Percentiles rank a stretch among this genome's conserved stretches.
phyloP scores from a whole-genome alignment of 805 yeast species.

The Cyberlindnera samutprakarnensis region DNA sequence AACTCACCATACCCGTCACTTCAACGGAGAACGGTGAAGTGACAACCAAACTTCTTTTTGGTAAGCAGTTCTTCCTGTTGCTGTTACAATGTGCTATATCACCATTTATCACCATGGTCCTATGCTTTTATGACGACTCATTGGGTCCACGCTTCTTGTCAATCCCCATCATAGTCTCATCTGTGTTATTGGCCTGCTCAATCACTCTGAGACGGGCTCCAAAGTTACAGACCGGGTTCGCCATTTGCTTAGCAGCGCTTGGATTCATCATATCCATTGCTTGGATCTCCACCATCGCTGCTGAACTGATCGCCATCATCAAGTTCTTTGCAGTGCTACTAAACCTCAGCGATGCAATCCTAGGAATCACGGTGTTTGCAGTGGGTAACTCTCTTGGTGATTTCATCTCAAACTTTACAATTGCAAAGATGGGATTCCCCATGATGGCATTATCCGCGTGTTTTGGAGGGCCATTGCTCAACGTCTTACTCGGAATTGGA shows the following conservation, averaged over 20 bases:
- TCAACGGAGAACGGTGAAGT: slow-evolving; percentile 14
- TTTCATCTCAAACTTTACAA: slow-evolving; percentile 72
- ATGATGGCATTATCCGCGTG: slow-evolving; percentile 93
- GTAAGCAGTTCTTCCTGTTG: slow-evolving; percentile 17
- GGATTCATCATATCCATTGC: slow-evolving; percentile 67
- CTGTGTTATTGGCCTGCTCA: slow-evolving; percentile 1
- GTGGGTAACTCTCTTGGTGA: slow-evolving; percentile 93
- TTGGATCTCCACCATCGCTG: slow-evolving; percentile 52
- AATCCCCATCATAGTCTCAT: slow-evolving; percentile 4
- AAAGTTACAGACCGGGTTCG: no score
- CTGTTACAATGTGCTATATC: slow-evolving; percentile 25
- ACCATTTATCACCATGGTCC: slow-evolving; percentile 18
- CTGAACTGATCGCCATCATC: slow-evolving; percentile 52
- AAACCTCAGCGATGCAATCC: slow-evolving; percentile 64
- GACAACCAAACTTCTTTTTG: slow-evolving; percentile 13
- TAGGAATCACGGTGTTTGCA: slow-evolving; percentile 89
- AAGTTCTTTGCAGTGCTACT: slow-evolving; percentile 54
- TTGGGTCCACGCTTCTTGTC: slow-evolving; percentile 2
- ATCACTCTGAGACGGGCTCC: no score
- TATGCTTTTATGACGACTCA: slow-evolving; percentile 10
- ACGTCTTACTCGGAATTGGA: slow-evolving; percentile 75
- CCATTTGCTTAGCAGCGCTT: slow-evolving; percentile 24
- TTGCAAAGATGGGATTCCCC: slow-evolving; percentile 81
- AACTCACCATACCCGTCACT: slow-evolving; percentile 30
- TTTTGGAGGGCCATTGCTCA: slow-evolving; percentile 86